phyloP scores from a whole-genome alignment of 345 rosid genomes.

The Tarenaya hassleriana region DNA sequence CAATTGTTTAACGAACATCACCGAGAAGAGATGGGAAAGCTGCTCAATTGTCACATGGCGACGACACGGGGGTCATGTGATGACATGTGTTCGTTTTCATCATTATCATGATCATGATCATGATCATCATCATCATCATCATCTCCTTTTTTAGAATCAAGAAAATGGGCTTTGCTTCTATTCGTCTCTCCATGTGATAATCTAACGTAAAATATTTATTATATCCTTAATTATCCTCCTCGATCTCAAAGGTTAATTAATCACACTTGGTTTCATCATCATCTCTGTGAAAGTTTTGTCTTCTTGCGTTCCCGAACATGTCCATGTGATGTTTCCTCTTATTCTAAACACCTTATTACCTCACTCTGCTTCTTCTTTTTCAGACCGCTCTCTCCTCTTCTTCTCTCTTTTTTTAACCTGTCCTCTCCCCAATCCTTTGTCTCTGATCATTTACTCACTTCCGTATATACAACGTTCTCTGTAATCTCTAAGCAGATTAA shows the following conservation, averaged over 20 bases:
- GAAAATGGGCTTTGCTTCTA: no score
- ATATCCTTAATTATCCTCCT: no score
- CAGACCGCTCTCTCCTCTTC: conserved; percentile 1
- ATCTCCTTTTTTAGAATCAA: conserved; percentile 2
- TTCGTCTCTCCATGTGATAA: no score
- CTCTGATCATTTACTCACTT: no score
- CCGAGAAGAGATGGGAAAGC: no score
- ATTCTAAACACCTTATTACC: conserved; percentile 7
- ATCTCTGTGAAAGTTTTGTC: conserved; percentile 28
- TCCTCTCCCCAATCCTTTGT: conserved; percentile 18
- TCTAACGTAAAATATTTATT: no score
- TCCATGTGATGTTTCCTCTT: conserved; percentile 31
- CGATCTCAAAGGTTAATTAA: no score
- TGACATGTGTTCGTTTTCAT: conserved; percentile 26
- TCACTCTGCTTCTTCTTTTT: conserved; percentile 10
- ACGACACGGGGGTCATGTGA: conserved; percentile 27
- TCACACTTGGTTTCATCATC: no score
- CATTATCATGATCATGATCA: no score
- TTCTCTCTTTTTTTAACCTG: conserved; percentile 12
- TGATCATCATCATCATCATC: not conserved
- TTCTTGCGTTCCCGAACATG: conserved; percentile 27
- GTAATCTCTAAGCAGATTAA: no score
- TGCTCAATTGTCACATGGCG: conserved; percentile 1
- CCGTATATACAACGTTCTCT: not conserved
- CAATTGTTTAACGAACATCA: no score